Base-by-base conservation (phyloP, 805 yeast genomes). In the Teunomyces atbi region DNA sequence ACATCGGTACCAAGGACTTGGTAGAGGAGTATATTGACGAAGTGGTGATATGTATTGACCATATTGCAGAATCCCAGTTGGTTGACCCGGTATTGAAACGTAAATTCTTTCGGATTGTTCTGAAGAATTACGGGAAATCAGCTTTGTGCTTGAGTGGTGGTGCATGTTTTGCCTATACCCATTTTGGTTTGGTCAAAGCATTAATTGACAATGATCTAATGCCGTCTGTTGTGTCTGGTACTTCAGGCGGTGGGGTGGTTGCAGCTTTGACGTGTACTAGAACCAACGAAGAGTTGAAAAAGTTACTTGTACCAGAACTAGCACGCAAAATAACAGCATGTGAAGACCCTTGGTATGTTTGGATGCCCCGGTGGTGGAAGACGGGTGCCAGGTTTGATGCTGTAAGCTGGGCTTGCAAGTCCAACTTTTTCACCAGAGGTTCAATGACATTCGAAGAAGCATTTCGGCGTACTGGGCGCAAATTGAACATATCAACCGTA, bases 321-420 rank as follows among this genome's bases (percentile, higher is more conserved):
- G 84, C 89, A 1, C 56, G 69, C 18, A 81, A 78, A 48, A 80
- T 86, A 45, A 83, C 85, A 1, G 89, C 90, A 0, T 84, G 90
- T 58, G 81, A 78, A 54, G 87, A 83, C 47, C 76, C 83, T 5
- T 72, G 82, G 62, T 68, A 70, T 36, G 74, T 76, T 10, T 83
- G 88, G 83, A 38, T 83, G 1, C 77, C 78, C 5, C 68, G 92
- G 43, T 82, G 83, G 78, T 77, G 86, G 81, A 65, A 65, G 28
- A 86, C 92, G 0, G 94, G 94, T 2, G 92, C 94, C 0, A 68
- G 91, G 29, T 86, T 86, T 56, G 94, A 87, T 60, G 73, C 90
- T 0, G 72, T 82, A 13, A 81, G 77, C 42, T 84, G 92, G 91
- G 94, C 94, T 0, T 61, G 75, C 45, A 82, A 85, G 53, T 64